Evolutionary conservation across 495 filamentous ascomycete genomes (phyloP).

Genomic region (Annulohypoxylon nitens): DNA sequence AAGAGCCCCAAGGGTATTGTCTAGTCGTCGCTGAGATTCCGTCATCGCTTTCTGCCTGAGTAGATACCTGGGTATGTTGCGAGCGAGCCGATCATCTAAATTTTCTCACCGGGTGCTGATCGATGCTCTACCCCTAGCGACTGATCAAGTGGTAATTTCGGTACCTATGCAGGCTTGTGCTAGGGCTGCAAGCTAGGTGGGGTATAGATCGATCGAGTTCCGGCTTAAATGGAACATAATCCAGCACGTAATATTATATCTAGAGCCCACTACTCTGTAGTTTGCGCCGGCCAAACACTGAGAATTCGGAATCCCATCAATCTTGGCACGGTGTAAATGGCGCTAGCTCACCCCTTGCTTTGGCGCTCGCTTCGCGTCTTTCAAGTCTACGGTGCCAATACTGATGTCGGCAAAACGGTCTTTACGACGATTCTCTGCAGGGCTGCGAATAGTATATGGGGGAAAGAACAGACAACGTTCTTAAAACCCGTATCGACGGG

Average conservation of each 20-base stretch:
- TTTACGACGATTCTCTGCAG: constrained; percentile 77
- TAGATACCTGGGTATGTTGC: background rate
- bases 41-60: constrained; percentile 29
- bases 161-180: constrained; percentile 16
- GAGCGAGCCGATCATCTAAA: constrained; percentile 8
- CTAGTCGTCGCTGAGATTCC: constrained; percentile 32
- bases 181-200: constrained; percentile 33
- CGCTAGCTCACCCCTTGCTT: constrained; percentile 59
- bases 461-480: constrained; percentile 67
- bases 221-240: constrained; percentile 31
- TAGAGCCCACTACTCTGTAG: background rate
- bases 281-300: constrained; percentile 1
- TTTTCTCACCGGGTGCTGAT: constrained; percentile 19
- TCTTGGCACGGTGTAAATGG: constrained; percentile 27
- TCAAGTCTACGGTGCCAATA: constrained; percentile 84
- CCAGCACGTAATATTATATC: constrained; percentile 34
- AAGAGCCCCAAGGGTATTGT: constrained; percentile 43
- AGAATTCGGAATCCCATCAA: background rate
- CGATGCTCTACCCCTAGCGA: constrained; percentile 13
- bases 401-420: constrained; percentile 84
- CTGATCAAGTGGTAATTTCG: constrained; percentile 16
- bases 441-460: constrained; percentile 59
- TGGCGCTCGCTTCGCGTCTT: constrained; percentile 73
- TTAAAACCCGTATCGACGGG: constrained; percentile 85
- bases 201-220: constrained; percentile 25